phyloP scores from a whole-genome alignment of 73 alveolate genomes.

The Paramecium sexaurelia region DNA sequence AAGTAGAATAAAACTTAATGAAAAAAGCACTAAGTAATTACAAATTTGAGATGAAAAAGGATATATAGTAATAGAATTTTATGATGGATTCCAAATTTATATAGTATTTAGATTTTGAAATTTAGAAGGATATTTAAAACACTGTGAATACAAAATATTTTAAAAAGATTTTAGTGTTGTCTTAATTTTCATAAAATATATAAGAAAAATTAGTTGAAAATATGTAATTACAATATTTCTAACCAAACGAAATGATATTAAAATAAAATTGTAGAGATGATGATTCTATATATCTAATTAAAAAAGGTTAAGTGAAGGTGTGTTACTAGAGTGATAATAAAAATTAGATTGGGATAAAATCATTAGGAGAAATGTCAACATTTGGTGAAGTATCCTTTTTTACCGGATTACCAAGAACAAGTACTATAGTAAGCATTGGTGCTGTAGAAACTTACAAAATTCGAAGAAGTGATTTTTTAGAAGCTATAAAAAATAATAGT shows the following conservation, averaged over 20 bases:
- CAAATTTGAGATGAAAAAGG: not conserved
- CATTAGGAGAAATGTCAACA: not conserved
- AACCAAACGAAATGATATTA: not conserved
- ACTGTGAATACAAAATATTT: not conserved
- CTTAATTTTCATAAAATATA: not conserved
- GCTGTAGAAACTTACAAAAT: not conserved
- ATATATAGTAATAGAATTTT: not conserved
- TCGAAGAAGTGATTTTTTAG: not conserved
- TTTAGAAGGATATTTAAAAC: not conserved
- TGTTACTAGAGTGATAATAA: not conserved
- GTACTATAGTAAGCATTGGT: not conserved
- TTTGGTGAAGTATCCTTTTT: not conserved
- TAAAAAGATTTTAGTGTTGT: not conserved
- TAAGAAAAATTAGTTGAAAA: not conserved
- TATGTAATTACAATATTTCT: not conserved
- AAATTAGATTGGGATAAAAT: not conserved
- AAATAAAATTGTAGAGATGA: not conserved
- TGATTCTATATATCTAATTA: not conserved
- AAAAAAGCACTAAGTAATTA: not conserved
- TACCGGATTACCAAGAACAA: constrained; percentile 11
- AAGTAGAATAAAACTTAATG: not conserved
- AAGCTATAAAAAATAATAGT: not conserved
- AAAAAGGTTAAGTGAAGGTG: not conserved
- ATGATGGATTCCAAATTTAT: not conserved
- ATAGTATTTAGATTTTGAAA: not conserved